A percentile compares a stretch with the other conserved stretches of the same genome.
These are phyloP conservation scores for Sporothrix dimorphospora DNA, from an alignment of 2,329 filamentous ascomycete species.

Conservation along the genomic window DNA sequence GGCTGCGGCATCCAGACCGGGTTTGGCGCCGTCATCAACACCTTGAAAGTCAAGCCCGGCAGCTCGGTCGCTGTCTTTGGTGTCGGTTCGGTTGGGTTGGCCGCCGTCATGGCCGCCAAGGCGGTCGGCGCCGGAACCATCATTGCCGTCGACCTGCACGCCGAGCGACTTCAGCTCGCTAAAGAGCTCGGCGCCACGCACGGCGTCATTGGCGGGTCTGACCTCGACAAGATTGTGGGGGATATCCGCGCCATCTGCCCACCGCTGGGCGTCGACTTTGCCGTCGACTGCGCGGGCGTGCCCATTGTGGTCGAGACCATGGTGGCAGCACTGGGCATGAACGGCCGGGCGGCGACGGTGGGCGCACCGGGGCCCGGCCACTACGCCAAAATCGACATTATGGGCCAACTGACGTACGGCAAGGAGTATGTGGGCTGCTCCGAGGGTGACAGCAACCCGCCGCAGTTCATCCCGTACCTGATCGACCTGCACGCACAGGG, in stretches of 20 bases:
- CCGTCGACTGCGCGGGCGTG: slow-evolving; percentile 41
- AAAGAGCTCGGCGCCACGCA: slow-evolving; percentile 14
- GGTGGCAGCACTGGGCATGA: slow-evolving; percentile 48
- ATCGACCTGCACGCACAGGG: slow-evolving; percentile 42
- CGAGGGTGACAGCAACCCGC: slow-evolving; percentile 37
- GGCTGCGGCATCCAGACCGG: slow-evolving; percentile 46
- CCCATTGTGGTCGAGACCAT: slow-evolving; percentile 49
- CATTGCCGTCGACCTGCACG: not conserved
- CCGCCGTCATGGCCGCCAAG: slow-evolving; percentile 34
- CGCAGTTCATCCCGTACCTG: slow-evolving; percentile 42
- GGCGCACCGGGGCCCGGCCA: slow-evolving; percentile 35
- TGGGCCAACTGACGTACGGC: slow-evolving; percentile 37
- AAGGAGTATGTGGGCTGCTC: slow-evolving; percentile 39
- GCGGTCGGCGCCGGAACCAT: not conserved
- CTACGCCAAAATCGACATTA: slow-evolving; percentile 36
- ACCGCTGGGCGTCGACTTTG: slow-evolving; percentile 39
- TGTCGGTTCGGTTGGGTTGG: slow-evolving; percentile 43
- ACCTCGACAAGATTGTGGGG: not conserved
- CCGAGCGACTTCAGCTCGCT: not conserved
- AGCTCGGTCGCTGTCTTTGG: slow-evolving; percentile 42
- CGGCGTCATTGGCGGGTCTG: not conserved
- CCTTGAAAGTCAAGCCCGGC: slow-evolving; percentile 37
- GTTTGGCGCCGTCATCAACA: slow-evolving; percentile 43
- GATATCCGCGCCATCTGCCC: slow-evolving; percentile 38
- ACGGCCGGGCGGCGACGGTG: slow-evolving; percentile 37